Conservation (phyloP, 2,329 filamentous ascomycete species). For the Hymenoscyphus infarciens region DNA sequence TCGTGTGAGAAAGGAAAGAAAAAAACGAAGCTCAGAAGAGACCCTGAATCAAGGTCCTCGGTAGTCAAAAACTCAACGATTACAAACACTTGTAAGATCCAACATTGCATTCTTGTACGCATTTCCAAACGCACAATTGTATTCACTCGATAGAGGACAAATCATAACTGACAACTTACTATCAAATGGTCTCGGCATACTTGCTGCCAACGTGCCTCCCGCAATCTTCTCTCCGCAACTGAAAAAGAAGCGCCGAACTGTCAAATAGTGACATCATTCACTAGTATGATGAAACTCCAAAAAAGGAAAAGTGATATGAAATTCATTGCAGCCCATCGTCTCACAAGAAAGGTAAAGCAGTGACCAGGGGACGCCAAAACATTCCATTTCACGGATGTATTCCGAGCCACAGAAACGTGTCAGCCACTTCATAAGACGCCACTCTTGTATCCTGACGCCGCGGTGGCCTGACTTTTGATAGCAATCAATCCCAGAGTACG, state of each 20-base stretch:
- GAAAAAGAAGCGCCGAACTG: neutral
- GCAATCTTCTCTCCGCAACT: neutral
- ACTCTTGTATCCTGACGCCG: neutral
- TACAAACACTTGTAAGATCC: too few species aligned
- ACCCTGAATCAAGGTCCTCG: neutral
- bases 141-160: neutral
- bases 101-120: neutral
- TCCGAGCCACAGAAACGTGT: slow-evolving; percentile 1
- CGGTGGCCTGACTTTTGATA: neutral
- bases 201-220: neutral
- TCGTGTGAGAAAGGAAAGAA: too few species aligned
- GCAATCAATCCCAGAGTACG: neutral
- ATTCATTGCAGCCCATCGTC: neutral
- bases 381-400: neutral
- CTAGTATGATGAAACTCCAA: neutral
- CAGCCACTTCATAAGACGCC: neutral
- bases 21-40: neutral
- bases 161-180: neutral
- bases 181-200: neutral
- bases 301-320: neutral
- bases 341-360: neutral
- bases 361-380: neutral
- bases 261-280: neutral
- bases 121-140: neutral
- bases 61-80: too few species aligned